Evolutionary conservation across 1,284 basidiomycete species (phyloP), one percentile per base, ranked within the genome.

Genomic region (Microstroma glucosiphilum): DNA sequence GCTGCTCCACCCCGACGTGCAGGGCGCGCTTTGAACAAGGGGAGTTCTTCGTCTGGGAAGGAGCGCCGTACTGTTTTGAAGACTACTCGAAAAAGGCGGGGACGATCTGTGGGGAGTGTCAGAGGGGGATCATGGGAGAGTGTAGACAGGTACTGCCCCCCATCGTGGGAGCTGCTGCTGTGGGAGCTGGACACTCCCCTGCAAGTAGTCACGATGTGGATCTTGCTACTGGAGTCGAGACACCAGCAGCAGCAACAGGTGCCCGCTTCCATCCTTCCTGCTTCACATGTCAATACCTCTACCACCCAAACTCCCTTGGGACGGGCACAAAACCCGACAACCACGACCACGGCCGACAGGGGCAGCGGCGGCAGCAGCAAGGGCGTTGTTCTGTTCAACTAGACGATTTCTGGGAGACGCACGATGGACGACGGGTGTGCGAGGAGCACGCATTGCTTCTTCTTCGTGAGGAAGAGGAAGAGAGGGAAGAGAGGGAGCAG

Each of bases 21-120:
- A 62, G 72, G 23, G 63, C 62, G 2, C 59, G 67, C 6, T 73
- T 73, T 54, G 56, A 60, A 1, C 68, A 72, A 46, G 70, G 70
- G 25, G 69, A 60, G 60, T 73, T 73, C 41, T 73, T 72, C 60
- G 71, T 72, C 8, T 72, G 56, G 56, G 69, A 71, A 46, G 69
- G 72, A 53, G 64, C 67, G 56, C 70, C 72, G 19, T 73, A 73
- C 67, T 73, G 72, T 49, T 57, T 63, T 8, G 58, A 67, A 7
- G 70, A 73, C 61, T 73, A 73, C 19, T 69, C 70, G 48, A 48
- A 57, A 11, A 56, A 66, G 41, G 70, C 70, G 40, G 71, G 71
- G n/a, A 72, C 71, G 25, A 46, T 69, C n/a, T 73, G 72, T 58
- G 62, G 63, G 46, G 62, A 60, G 41, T 73, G 72, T 65, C 61